Percentiles rank a stretch among this genome's conserved stretches.
Conservation (phyloP, 2,329 filamentous ascomycete species). For the Mycosphaerella arachidis region DNA sequence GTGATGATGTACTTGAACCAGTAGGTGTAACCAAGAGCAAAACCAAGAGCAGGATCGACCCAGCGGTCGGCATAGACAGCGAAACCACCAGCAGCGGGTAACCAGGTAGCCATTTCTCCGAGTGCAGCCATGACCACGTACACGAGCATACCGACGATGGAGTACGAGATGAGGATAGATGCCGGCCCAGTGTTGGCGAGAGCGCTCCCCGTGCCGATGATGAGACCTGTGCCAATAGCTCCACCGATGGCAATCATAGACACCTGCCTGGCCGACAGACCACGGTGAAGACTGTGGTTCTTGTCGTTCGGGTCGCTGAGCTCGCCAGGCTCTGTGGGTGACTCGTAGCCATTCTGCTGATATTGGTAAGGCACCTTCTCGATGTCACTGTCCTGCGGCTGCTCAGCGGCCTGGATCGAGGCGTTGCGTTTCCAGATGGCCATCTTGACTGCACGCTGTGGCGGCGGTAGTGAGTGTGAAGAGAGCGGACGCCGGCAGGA, state of each 20-base stretch:
- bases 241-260: slow-evolving; percentile 69
- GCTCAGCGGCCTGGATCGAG: slow-evolving; percentile 6
- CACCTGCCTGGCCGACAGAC: slow-evolving; percentile 52
- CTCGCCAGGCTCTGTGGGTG: slow-evolving; percentile 11
- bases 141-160: slow-evolving; percentile 65
- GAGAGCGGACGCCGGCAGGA: neutral
- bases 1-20: slow-evolving; percentile 71
- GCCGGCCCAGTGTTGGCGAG: slow-evolving; percentile 53
- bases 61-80: slow-evolving; percentile 76
- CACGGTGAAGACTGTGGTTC: slow-evolving; percentile 45
- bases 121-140: slow-evolving; percentile 77
- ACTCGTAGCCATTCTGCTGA: slow-evolving; percentile 15
- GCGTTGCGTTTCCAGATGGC: slow-evolving; percentile 8
- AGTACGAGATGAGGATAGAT: slow-evolving; percentile 68
- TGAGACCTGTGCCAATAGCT: slow-evolving; percentile 68
- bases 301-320: slow-evolving; percentile 23
- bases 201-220: slow-evolving; percentile 59
- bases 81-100: slow-evolving; percentile 73
- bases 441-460: neutral
- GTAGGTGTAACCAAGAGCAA: slow-evolving; percentile 62
- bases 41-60: slow-evolving; percentile 75
- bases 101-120: slow-evolving; percentile 80
- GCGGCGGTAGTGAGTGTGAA: neutral
- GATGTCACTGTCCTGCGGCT: slow-evolving; percentile 5
- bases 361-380: slow-evolving; percentile 19